A percentile compares a stretch with the other conserved stretches of the same genome.
Evolutionary conservation across 805 yeast genomes (phyloP).

Genomic region (Diddensiella caesifluorescens): DNA sequence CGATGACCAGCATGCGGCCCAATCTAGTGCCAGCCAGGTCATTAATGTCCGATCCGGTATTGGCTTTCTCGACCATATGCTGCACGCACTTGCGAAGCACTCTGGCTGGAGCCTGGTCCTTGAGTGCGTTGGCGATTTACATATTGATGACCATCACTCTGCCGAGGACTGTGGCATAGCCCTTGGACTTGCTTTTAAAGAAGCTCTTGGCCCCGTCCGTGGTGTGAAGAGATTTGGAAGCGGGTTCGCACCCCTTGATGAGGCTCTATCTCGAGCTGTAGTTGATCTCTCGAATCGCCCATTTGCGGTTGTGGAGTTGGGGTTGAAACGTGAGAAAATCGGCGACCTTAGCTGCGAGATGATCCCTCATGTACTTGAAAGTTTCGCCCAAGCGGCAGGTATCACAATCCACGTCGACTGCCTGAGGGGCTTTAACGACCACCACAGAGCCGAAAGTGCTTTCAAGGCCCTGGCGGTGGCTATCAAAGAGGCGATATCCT

Average conservation of each 20-base stretch:
- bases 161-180: slow-evolving; percentile 96
- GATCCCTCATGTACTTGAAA: slow-evolving; percentile 95
- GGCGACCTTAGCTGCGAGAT: slow-evolving; percentile 92
- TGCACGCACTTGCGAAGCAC: slow-evolving; percentile 95
- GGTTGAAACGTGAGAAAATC: slow-evolving; percentile 84
- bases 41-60: slow-evolving; percentile 85
- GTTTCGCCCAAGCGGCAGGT: slow-evolving; percentile 89
- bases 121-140: slow-evolving; percentile 89
- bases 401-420: slow-evolving; percentile 94
- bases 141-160: slow-evolving; percentile 95
- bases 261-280: slow-evolving; percentile 93
- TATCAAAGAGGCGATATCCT: slow-evolving; percentile 73
- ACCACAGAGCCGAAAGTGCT: slow-evolving; percentile 93
- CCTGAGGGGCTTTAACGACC: slow-evolving; percentile 89
- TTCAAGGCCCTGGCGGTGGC: slow-evolving; percentile 96
- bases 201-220: slow-evolving; percentile 80
- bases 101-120: slow-evolving; percentile 90
- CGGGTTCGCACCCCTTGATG: slow-evolving; percentile 95
- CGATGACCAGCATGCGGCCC: slow-evolving; percentile 53
- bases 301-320: slow-evolving; percentile 81
- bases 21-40: slow-evolving; percentile 61
- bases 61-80: slow-evolving; percentile 95
- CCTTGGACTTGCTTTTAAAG: slow-evolving; percentile 79
- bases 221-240: slow-evolving; percentile 91
- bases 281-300: slow-evolving; percentile 93